Evolutionary conservation across 2,329 filamentous ascomycete genomes (phyloP), one percentile per base, ranked within the genome.

Genomic region (Fusarium sp.): DNA sequence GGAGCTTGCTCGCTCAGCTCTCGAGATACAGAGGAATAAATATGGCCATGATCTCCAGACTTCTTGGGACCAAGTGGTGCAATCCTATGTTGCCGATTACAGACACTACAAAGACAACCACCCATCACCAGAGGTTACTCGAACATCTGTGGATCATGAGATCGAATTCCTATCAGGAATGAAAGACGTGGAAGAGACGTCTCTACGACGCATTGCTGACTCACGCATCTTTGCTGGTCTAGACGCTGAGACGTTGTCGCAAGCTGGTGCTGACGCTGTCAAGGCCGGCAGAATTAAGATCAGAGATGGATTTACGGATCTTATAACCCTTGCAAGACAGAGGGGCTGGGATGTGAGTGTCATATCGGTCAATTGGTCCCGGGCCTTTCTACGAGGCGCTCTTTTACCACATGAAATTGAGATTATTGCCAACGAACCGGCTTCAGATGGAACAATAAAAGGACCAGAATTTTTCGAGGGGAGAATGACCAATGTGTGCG

Each of bases 291-390:
- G 71, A 7, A 78, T 86, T 15, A 58, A 60, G 25, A 70, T 87
- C 3, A 74, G 84, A 15, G 74, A 78, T 1, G 86, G 86, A 0
- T 86, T 87, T 54, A 42, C 51, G 4, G 78, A 81, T 1, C 48
- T 85, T 21, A 54, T 83, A 33, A 46, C 39, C 4, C 51, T 75
- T 7, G 79, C 79, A 8, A 39, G 48, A 7, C 70, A 64, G 1
- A 78, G 77, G 16, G 80, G 79, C 7, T 85, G 84, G 82, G 70
- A 73, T 2, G 79, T 85, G 31, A 82, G 81, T 46, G 77, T 89
- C 21, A 78, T 88, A 31, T 88, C 86, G 9, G 84, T 88, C 44
- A 88, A 87, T 72, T 87, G 86, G 86, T 87, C 85, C 14, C 69
- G 76, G 3, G 80, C 82, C 10, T 87, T 87, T 68, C 85, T 87